These are phyloP conservation scores for Pseudogymnoascus sp. DNA, from an alignment of 2,329 filamentous ascomycete species.

Conservation along the genomic window DNA sequence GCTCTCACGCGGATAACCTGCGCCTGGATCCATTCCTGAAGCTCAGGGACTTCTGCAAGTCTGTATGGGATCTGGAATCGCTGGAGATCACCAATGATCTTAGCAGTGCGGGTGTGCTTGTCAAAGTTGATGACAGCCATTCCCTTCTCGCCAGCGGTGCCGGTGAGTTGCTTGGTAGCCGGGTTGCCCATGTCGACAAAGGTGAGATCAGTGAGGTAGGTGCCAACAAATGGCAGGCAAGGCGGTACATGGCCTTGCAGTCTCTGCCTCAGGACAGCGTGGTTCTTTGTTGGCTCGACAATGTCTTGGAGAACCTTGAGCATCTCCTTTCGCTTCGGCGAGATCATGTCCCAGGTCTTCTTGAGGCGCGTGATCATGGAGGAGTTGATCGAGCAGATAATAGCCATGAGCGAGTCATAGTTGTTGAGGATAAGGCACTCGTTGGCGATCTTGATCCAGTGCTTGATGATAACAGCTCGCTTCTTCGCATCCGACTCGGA, in stretches of 20 bases:
- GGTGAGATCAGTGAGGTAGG: conserved; percentile 91
- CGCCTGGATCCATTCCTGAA: conserved; percentile 87
- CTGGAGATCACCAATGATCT: conserved; percentile 92
- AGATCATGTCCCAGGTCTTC: conserved; percentile 87
- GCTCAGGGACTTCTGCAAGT: conserved; percentile 72
- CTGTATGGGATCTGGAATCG: conserved; percentile 93
- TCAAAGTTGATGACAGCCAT: conserved; percentile 93
- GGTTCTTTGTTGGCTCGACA: conserved; percentile 86
- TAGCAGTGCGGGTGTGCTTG: conserved; percentile 89
- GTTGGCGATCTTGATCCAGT: conserved; percentile 93
- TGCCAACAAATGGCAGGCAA: conserved; percentile 90
- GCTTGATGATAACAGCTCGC: conserved; percentile 83
- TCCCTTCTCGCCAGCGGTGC: conserved; percentile 50
- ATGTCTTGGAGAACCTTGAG: conserved; percentile 76
- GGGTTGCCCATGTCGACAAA: conserved; percentile 95
- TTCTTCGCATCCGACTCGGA: conserved; percentile 81
- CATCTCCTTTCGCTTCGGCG: conserved; percentile 72
- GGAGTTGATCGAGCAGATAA: conserved; percentile 88
- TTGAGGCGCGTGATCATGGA: conserved; percentile 84
- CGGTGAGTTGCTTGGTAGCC: conserved; percentile 68
- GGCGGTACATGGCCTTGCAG: conserved; percentile 83
- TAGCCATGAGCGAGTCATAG: conserved; percentile 94
- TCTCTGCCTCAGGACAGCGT: conserved; percentile 74
- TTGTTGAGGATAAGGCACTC: conserved; percentile 87
- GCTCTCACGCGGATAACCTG: conserved; percentile 66